These are phyloP conservation scores for Perkinsus olseni DNA, from an alignment of 169 alveolate genomes.

Conservation along the genomic window DNA sequence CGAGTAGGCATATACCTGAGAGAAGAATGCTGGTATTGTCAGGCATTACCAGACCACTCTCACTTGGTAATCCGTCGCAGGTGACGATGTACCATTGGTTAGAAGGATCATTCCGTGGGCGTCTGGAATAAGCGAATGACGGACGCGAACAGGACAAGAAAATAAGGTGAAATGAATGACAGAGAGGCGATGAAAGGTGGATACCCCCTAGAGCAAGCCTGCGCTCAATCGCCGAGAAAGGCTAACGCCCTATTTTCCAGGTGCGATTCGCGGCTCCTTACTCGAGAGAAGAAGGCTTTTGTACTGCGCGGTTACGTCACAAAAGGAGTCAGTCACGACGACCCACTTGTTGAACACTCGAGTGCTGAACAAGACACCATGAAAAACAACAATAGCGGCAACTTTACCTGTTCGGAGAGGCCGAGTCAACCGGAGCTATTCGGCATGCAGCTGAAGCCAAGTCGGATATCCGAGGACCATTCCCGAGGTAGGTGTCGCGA, in stretches of 20 bases:
- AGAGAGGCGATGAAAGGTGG: too few species aligned
- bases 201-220: too few species aligned
- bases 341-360: background rate
- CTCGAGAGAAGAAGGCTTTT: background rate
- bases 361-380: background rate
- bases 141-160: too few species aligned
- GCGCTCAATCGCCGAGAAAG: too few species aligned
- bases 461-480: background rate
- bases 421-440: background rate
- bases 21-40: background rate
- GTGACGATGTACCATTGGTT: too few species aligned
- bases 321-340: background rate
- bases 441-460: background rate
- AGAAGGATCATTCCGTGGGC: too few species aligned
- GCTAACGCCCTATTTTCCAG: too few species aligned
- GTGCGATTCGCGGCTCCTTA: too few species aligned
- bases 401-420: background rate
- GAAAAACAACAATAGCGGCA: background rate
- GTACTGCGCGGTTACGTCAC: background rate
- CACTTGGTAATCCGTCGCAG: too few species aligned
- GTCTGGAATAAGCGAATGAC: too few species aligned
- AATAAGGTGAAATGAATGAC: too few species aligned
- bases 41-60: too few species aligned
- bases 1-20: background rate
- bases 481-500: background rate